Percentiles rank a stretch among this genome's conserved stretches.
These are phyloP conservation scores for Colletotrichum sp. DNA, from an alignment of 2,329 filamentous ascomycete species.

Conservation along the genomic window DNA sequence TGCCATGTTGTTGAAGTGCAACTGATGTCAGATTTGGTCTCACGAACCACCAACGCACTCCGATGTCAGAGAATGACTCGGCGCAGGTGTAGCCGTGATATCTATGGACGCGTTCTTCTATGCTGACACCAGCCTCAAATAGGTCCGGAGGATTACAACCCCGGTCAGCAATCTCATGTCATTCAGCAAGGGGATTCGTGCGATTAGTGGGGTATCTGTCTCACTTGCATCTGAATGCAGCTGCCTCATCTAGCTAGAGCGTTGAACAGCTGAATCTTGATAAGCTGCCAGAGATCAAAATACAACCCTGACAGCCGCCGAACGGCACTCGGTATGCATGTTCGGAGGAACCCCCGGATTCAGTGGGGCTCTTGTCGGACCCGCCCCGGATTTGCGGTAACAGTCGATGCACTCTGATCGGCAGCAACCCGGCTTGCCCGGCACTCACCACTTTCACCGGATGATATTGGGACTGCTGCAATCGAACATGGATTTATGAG, in stretches of 20 bases:
- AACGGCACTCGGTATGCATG: background rate
- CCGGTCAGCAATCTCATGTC: background rate
- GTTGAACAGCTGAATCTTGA: rapidly evolving
- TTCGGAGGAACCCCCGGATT: background rate
- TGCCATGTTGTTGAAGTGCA: background rate
- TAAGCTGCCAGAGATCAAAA: background rate
- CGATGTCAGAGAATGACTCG: background rate
- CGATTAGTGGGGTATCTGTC: background rate
- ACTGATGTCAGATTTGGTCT: background rate
- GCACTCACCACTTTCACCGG: background rate
- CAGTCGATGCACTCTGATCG: background rate
- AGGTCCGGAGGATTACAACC: background rate
- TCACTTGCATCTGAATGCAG: background rate
- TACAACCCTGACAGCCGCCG: background rate
- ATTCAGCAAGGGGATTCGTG: background rate
- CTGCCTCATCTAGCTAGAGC: background rate
- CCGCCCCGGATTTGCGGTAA: background rate
- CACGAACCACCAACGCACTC: background rate
- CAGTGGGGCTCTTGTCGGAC: background rate
- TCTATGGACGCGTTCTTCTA: background rate
- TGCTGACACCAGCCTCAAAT: background rate
- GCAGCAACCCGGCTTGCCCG: background rate
- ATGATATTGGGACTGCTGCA: rapidly evolving
- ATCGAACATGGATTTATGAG: rapidly evolving
- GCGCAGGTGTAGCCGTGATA: background rate